These are phyloP conservation scores for Kondoa malvinella DNA, from an alignment of 768 basidiomycete species.

Conservation along the genomic window DNA sequence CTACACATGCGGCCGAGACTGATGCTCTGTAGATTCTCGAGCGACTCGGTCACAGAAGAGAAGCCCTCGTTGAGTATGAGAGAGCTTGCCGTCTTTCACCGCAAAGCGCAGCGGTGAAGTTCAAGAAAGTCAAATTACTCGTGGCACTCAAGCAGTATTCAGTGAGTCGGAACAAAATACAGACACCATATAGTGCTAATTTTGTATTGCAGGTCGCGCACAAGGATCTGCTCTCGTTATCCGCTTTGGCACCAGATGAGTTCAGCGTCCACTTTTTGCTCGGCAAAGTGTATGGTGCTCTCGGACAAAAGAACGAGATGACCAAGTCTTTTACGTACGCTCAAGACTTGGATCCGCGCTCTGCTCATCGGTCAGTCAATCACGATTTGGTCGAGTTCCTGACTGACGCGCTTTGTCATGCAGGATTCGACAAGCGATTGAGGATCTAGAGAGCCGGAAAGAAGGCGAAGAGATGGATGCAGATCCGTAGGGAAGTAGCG, in stretches of 20 bases:
- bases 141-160: slow-evolving; percentile 66
- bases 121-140: slow-evolving; percentile 80
- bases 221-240: slow-evolving; percentile 59
- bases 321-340: slow-evolving; percentile 74
- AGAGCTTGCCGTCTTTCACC: slow-evolving; percentile 61
- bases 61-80: slow-evolving; percentile 63
- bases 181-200: slow-evolving; percentile 17
- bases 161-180: slow-evolving; percentile 38
- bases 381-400: background rate
- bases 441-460: background rate
- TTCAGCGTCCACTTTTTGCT: slow-evolving; percentile 93
- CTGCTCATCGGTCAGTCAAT: slow-evolving; percentile 36
- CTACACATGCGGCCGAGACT: background rate
- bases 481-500: too few relatives aligned
- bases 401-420: background rate
- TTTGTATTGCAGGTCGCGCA: slow-evolving; percentile 49
- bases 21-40: slow-evolving; percentile 54
- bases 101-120: slow-evolving; percentile 80
- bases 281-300: slow-evolving; percentile 69
- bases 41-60: slow-evolving; percentile 56
- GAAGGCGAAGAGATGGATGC: too few relatives aligned
- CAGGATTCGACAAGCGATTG: background rate
- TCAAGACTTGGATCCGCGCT: slow-evolving; percentile 80
- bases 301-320: slow-evolving; percentile 61
- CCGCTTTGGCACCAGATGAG: slow-evolving; percentile 75